Evolutionary conservation across 2,329 filamentous ascomycete genomes (phyloP), one percentile per base, ranked within the genome.

Genomic region (Madurella mycetomatis): DNA sequence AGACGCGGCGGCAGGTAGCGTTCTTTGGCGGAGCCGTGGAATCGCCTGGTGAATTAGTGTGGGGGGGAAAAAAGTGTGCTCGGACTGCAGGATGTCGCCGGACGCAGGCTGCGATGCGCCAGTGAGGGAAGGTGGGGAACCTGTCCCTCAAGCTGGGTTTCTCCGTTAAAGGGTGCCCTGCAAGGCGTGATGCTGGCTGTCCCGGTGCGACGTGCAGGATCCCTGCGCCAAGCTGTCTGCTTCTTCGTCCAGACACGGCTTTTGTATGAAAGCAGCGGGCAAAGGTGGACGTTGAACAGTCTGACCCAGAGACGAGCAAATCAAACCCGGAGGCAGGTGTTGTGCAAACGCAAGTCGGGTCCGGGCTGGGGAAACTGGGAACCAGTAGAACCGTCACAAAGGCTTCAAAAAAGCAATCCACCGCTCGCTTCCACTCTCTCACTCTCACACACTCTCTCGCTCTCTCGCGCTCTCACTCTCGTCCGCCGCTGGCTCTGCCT

Each of bases 11-110:
- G 45, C 41, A 49, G 39, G 16, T n/a, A 48, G 17, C 12, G 49
- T 31, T 50, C 25, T 3, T 31, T 11, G 16, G 56, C 31, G 47
- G 51, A 46, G 53, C 60, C 57, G 53, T 46, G 34, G 42, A 42
- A 50, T 45, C 46, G 19, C 39, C 54, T 58, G 53, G 44, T 62
- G 48, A 58, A 60, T 59, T 56, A 61, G 59, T 51, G 60, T 53
- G 40, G 31, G 17, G 43, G 11, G 39, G 44, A 25, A 56, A 54
- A 60, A 61, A 56, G 60, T 61, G 64, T 62, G 63, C 62, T 58
- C 58, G 62, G 60, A 57, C 61, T 60, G 62, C 63, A 67, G 47
- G 66, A 67, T 51, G 62, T 61, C 43, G 31, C 19, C 17, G 16
- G 32, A 16, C 60, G 34, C 13, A 61, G 32, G 64, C 59, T 53